Evolutionary conservation across 257 asterid genomes (phyloP), one percentile per base, ranked within the genome.

Genomic region (Agastache rugosa): DNA sequence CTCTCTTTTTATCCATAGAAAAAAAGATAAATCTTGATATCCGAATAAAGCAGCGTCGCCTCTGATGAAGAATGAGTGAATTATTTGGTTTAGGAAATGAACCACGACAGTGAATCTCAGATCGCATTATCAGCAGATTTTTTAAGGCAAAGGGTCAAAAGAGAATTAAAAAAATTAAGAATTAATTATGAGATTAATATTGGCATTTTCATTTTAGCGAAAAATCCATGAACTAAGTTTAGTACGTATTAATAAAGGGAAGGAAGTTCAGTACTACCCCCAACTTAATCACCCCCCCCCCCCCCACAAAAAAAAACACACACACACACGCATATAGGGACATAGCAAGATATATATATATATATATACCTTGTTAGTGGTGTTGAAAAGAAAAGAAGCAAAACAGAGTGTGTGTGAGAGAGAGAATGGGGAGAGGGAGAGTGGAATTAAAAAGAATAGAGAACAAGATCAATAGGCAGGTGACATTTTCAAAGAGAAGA

Each of bases 381-480:
- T 10, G 20, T 16, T 8, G n/a, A 41, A 8, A 50, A 41, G 67
- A 15, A 23, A 53, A 10, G 53, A 27, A 27, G 34, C 10, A 64
- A 23, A 5, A 41, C n/a, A 48, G 20, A 31, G 35, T 1, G 34
- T 1, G 34, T 1, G 34, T 19, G 69, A 39, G 9, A 27, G 45
- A 69, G 35, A 71, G 31, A 35, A 93, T 93, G 98, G 98, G 98
- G 61, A 89, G 98, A 83, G 98, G 98, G 7, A 88, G 96, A 87
- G 98, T 93, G 56, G 98, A 91, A 77, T 71, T 93, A 87, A 89
- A 91, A 87, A 89, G 96, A 62, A 93, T 93, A 55, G 98, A 93
- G 75, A 93, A 93, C 93, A 93, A 93, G 77, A 93, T 93, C 80
- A 93, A 93, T 82, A 86, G 98, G 56, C 98, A 93, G 71, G 98